Percentiles rank a stretch among this genome's conserved stretches.
phyloP scores from a whole-genome alignment of 352 stramenopile genomes.

The Phytopythium oedochilum region DNA sequence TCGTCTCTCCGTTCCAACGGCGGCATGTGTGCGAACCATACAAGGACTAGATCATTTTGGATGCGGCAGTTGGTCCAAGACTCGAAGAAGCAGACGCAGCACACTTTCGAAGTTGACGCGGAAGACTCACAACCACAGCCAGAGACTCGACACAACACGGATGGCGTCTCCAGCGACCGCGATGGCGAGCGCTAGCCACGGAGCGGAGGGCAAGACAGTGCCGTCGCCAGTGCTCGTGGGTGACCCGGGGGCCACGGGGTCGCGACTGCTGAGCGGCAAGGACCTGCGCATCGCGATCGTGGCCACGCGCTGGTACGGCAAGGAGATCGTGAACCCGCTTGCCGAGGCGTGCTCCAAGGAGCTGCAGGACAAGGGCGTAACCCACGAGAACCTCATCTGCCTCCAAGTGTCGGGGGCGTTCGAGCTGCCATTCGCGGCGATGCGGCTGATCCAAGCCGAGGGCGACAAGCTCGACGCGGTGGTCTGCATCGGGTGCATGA shows the following conservation, averaged over 20 bases:
- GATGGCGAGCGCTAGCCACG: neutral
- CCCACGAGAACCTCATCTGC: conserved; percentile 30
- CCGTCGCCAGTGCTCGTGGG: conserved; percentile 31
- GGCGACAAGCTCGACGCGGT: conserved; percentile 91
- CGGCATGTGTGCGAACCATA: too few species aligned
- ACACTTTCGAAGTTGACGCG: too few species aligned
- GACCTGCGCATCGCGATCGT: conserved; percentile 50
- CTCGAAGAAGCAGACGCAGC: too few species aligned
- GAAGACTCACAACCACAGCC: neutral
- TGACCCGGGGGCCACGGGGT: conserved; percentile 20
- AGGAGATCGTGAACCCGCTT: conserved; percentile 42
- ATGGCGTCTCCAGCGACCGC: conserved; percentile 3
- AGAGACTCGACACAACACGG: neutral
- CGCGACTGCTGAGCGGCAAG: conserved; percentile 20
- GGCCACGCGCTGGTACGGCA: conserved; percentile 57
- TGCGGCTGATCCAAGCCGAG: conserved; percentile 65
- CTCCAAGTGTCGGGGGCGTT: conserved; percentile 91
- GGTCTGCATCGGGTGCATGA: conserved; percentile 93
- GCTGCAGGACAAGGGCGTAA: conserved; percentile 52
- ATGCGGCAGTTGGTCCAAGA: too few species aligned
- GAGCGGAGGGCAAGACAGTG: conserved; percentile 16
- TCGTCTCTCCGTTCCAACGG: too few species aligned
- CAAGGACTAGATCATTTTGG: too few species aligned
- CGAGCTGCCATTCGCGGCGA: conserved; percentile 94
- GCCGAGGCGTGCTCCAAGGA: conserved; percentile 46